Evolutionary conservation across 805 yeast genomes (phyloP), one percentile per base, ranked within the genome.

Genomic region (Ogataea salicorniae): DNA sequence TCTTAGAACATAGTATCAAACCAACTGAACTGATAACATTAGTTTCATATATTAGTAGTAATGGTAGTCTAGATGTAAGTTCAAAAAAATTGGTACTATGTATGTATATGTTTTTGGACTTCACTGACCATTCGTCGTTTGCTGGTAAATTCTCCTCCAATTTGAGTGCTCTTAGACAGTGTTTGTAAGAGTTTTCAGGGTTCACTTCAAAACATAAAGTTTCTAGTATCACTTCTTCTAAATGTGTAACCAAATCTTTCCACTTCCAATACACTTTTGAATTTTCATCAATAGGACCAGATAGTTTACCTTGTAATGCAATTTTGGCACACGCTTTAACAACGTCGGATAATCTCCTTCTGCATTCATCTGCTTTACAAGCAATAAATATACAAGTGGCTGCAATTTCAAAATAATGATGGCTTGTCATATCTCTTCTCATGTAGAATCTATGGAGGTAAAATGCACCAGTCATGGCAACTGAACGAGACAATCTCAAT

Each of bases 371-470:
- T 7, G 77, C 70, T 50, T 79, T 79, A 46, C 78, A 69, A 4
- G 81, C 81, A 23, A 79, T 61, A 53, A 79, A 79, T 16, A 79
- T 53, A 31, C 76, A 61, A 2, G 80, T 71, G 1, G 78, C 80
- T 0, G 74, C 81, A 7, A 73, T 65, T 48, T 79, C 80, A 51
- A 72, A 79, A 44, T 72, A 71, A 49, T 77, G 82, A 50, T 64
- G 64, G 39, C 64, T 58, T 37, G 63, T 61, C 43, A 77, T 53
- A 34, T 76, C 71, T 45, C 64, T 60, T 26, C 77, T 62, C 72
- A 74, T 71, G 56, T 77, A 79, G 58, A 76, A 79, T 43, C 84
- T 62, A 50, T 79, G 83, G 45, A 78, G 64, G 49, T 67, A 73
- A 15, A 64, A 65, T 22, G 77, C 59, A 0, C 82, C 82, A 0